phyloP scores from a whole-genome alignment of 805 yeast species.

The Ogataea degrootiae region DNA sequence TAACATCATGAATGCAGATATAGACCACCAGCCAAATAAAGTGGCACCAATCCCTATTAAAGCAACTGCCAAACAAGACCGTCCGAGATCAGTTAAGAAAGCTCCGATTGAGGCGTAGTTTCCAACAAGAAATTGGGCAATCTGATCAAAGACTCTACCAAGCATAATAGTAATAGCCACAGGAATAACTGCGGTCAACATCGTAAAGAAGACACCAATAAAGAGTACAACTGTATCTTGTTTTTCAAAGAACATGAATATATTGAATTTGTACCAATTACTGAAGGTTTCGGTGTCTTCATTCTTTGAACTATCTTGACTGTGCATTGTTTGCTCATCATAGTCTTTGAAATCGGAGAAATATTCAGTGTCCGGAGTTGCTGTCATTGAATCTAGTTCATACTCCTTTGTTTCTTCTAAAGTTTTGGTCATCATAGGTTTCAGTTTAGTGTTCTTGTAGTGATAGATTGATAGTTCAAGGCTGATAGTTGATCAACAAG shows the following conservation, averaged over 20 bases:
- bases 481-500: too few relatives aligned
- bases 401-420: not conserved
- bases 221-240: slow-evolving; percentile 21
- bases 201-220: slow-evolving; percentile 28
- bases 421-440: not conserved
- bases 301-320: not conserved
- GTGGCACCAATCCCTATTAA: slow-evolving; percentile 44
- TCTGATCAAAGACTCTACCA: slow-evolving; percentile 54
- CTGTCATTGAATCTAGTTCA: not conserved
- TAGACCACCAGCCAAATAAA: slow-evolving; percentile 47
- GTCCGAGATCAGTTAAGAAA: slow-evolving; percentile 35
- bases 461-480: too few relatives aligned
- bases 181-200: slow-evolving; percentile 51
- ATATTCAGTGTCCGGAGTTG: not conserved
- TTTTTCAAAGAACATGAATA: slow-evolving; percentile 23
- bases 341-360: not conserved
- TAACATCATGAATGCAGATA: slow-evolving; percentile 57
- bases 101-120: slow-evolving; percentile 20
- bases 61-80: slow-evolving; percentile 34
- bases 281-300: not conserved
- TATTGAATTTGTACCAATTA: not conserved
- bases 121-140: slow-evolving; percentile 33
- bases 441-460: not conserved
- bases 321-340: not conserved
- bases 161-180: slow-evolving; percentile 60